Evolutionary conservation across 495 filamentous ascomycete species (phyloP), one percentile per base, ranked within the genome.

Genomic region (Lophiostoma macrostomum): DNA sequence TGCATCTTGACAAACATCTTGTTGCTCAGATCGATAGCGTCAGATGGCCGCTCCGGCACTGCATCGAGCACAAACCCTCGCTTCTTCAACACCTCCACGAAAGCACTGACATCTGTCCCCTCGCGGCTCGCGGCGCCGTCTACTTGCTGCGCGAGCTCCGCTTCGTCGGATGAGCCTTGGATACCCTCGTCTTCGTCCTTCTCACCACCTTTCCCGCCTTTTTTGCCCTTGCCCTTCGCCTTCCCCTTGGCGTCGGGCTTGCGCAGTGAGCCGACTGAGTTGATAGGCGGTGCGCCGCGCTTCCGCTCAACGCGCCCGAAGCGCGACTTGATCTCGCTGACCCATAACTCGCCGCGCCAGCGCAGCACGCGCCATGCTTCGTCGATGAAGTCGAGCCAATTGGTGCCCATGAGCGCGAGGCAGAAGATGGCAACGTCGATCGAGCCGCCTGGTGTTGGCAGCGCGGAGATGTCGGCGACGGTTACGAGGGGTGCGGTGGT

Each of bases 1-100:
- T 81, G 78, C 90, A 98, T 91, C 66, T 82, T 85, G 43, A 97
- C 89, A 77, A 98, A 98, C 93, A 98, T 98, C 73, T 87, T 95
- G 72, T 98, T 98, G 28, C 75, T 79, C 66, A 89, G 74, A 66
- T 96, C 90, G 8, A 93, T 74, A 0, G 81, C 79, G 34, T 78
- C 73, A 8, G 70, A 71, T 20, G 71, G 74, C 19, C 75, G 72
- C 16, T 76, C 77, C 0, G 34, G 40, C 23, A 46, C 25, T 52
- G 31, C 50, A 45, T 80, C 77, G 14, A 97, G 74, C 13, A 86
- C 73, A 64, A 98, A 96, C 0, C 93, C 93, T 27, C 88, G 74
- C 56, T 76, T 78, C 19, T 75, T 68, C 59, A 96, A 79, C 0
- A 91, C 90, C 44, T 90, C 85, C 13, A 96, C 79, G 57, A 98